Conservation (phyloP, 768 basidiomycete genomes). For the Auricularia cornea region DNA sequence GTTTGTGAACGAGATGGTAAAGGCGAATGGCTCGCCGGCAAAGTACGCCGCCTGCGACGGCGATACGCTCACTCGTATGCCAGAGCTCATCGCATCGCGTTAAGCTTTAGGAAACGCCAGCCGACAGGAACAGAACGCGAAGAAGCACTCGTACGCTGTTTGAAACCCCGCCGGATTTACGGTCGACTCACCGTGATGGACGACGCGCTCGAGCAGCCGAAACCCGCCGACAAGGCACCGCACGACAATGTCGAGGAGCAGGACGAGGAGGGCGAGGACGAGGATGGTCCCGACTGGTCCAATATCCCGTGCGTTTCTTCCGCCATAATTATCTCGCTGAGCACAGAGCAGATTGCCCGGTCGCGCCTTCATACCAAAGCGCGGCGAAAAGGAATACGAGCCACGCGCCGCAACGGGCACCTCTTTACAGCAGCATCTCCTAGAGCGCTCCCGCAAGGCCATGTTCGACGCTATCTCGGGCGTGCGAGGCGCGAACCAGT, state of each 20-base stretch:
- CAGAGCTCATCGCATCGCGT: not conserved
- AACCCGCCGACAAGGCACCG: conserved; percentile 16
- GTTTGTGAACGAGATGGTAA: conserved; percentile 83
- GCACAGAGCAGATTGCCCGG: conserved; percentile 12
- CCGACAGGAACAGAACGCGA: not conserved
- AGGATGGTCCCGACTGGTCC: conserved; percentile 67
- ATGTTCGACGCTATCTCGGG: conserved; percentile 79
- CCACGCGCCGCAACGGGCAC: conserved; percentile 51
- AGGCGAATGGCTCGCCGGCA: conserved; percentile 81
- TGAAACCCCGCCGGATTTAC: not conserved
- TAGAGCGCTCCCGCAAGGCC: conserved; percentile 71
- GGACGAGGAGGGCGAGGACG: conserved; percentile 55
- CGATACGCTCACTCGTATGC: not conserved
- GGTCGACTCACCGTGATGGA: conserved; percentile 5
- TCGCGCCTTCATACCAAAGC: conserved; percentile 64
- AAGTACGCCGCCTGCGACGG: conserved; percentile 88
- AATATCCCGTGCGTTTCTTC: conserved; percentile 5
- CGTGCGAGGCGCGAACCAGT: conserved; percentile 71
- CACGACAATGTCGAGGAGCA: conserved; percentile 29
- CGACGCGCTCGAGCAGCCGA: conserved; percentile 12
- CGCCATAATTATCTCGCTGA: not conserved
- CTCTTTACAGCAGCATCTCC: conserved; percentile 68
- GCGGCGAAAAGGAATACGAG: conserved; percentile 98
- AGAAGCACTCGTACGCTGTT: not conserved
- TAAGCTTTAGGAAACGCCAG: no score